Evolutionary conservation across 2,329 filamentous ascomycete genomes (phyloP), one percentile per base, ranked within the genome.

Genomic region (Fusarium neocosmosporiellum): DNA sequence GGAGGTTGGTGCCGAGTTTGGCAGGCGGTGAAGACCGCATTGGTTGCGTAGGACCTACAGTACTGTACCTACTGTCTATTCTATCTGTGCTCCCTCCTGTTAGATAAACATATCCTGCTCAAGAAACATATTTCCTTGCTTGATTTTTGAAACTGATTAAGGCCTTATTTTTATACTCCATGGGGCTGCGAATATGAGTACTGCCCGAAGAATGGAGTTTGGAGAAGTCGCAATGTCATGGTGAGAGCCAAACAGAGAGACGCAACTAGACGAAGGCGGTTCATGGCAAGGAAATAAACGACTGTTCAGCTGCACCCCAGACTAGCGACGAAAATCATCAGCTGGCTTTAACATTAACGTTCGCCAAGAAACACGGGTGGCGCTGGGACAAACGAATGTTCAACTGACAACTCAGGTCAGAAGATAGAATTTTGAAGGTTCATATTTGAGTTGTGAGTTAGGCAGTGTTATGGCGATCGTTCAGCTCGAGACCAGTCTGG

Each of bases 11-110:
- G n/a, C 68, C 33, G 7, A 24, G 31, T 48, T 69, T 59, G 69
- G 76, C 53, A 78, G 70, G 76, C 76, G 76, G 76, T 78, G 69
- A 77, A 63, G 29, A 5, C 4, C 7, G 36, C 27, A 27, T 37
- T 62, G n/a, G 18, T 54, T 22, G 36, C 13, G 27, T 16, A 39
- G 36, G 27, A n/a, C n/a, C n/a, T 37, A n/a, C 9, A 18, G 20
- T 22, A 33, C n/a, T 37, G 24, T 27, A 6, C 22, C 14, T 22
- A 24, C 7, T 27, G 18, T 27, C 9, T 20, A 7, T 22, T 43
- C 39, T n/a, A n/a, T n/a, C n/a, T n/a, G n/a, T n/a, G n/a, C n/a
- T n/a, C n/a, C n/a, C n/a, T 43, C 20, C 11, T 43, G 46, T 18
- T 50, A 18, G 46, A 50, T n/a, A 50, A 50, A 20, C 27, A 31